Conservation (phyloP, 768 basidiomycete genomes). For the Tricholoma saponaceum region DNA sequence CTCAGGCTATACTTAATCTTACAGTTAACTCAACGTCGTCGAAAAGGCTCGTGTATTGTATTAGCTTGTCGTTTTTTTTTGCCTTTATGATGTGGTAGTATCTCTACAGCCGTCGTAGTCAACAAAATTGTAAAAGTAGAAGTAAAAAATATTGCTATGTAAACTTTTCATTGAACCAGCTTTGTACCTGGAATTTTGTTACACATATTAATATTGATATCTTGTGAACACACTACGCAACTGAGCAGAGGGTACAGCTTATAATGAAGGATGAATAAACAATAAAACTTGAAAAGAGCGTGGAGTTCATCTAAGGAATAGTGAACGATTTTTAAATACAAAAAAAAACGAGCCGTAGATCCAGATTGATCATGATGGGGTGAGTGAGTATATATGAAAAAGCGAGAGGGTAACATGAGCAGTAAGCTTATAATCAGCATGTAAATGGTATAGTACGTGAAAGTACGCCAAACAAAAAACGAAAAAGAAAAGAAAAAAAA, state of each 20-base stretch:
- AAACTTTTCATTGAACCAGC: too few relatives aligned
- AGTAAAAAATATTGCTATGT: too few relatives aligned
- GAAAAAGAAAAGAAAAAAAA: not conserved
- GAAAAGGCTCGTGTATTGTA: too few relatives aligned
- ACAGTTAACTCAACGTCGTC: not conserved
- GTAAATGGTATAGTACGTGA: not conserved
- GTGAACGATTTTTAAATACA: not conserved
- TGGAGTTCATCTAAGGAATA: not conserved
- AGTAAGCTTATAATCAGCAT: not conserved
- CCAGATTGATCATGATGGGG: not conserved
- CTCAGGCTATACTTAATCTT: not conserved
- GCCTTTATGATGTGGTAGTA: not conserved
- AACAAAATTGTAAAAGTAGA: not conserved
- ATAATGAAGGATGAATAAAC: too few relatives aligned
- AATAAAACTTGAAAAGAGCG: not conserved
- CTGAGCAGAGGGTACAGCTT: too few relatives aligned
- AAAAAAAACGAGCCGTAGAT: not conserved
- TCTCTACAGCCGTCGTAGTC: not conserved
- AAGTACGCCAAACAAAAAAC: not conserved
- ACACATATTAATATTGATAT: too few relatives aligned
- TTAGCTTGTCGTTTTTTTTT: not conserved
- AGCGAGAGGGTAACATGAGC: not conserved
- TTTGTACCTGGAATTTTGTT: too few relatives aligned
- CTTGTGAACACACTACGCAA: too few relatives aligned
- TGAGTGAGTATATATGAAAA: not conserved